Evolutionary conservation across 2,329 filamentous ascomycete genomes (phyloP).

Genomic region (Colletotrichum liaoningense): DNA sequence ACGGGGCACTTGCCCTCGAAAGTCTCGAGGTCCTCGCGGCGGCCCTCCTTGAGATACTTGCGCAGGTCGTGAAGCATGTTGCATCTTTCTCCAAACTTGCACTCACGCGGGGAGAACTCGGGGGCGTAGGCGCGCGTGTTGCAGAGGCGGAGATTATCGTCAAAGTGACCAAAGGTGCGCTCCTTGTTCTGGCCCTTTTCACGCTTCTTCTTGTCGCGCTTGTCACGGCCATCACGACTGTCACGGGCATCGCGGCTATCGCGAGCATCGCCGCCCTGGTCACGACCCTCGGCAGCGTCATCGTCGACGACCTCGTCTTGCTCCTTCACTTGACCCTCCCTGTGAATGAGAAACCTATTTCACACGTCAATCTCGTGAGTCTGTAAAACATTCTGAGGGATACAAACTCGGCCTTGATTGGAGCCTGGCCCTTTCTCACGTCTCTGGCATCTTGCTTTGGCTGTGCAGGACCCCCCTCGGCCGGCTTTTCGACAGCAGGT

Average conservation of each 20-base stretch:
- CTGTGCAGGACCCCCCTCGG: background rate
- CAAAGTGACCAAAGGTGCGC: conserved; percentile 82
- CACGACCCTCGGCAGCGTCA: conserved; percentile 60
- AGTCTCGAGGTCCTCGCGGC: conserved; percentile 81
- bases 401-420: conserved; percentile 52
- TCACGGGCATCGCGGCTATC: conserved; percentile 63
- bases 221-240: conserved; percentile 51
- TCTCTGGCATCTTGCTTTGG: conserved; percentile 36
- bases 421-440: conserved; percentile 43
- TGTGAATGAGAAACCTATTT: conserved; percentile 47
- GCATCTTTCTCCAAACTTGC: conserved; percentile 84
- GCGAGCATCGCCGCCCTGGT: conserved; percentile 54
- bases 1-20: conserved; percentile 85
- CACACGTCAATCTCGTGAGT: conserved; percentile 2
- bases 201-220: conserved; percentile 58
- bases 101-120: conserved; percentile 85
- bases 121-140: conserved; percentile 75
- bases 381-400: background rate
- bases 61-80: conserved; percentile 86
- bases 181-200: conserved; percentile 79
- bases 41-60: conserved; percentile 85
- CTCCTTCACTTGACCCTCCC: conserved; percentile 62
- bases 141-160: conserved; percentile 83
- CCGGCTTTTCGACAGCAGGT: background rate
- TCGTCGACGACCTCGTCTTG: conserved; percentile 60